Base-by-base conservation (phyloP, 805 yeast genomes). In the Sugiyamaella valdiviana region DNA sequence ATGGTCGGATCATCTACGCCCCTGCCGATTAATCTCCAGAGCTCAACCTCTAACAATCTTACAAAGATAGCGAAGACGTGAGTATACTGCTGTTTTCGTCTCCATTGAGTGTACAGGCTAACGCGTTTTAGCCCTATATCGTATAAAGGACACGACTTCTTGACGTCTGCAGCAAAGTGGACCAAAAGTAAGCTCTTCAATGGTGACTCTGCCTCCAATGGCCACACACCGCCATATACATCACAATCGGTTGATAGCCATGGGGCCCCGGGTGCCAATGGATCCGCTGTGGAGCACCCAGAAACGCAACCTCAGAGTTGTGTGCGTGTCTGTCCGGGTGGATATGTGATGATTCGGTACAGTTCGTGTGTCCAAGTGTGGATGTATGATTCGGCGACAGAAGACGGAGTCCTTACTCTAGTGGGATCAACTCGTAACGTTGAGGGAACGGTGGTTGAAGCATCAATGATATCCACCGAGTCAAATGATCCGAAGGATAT, bases 101-200 rank as follows among this genome's bases (percentile, higher is more conserved):
- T n/a, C n/a, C n/a, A 6, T 26, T 26, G 32, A 3, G 9, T 26
- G 32, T 26, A n/a, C n/a, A n/a, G n/a, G n/a, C 32, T 5, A n/a
- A 26, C 32, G 32, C 32, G 32, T 26, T 6, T n/a, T 26, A 26
- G 32, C 26, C 50, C 53, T 23, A 45, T 52, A 22, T 38, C 49
- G 23, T 51, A 50, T 39, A 41, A 42, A 23, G 42, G 44, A 35
- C 52, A 47, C 7, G 52, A 51, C 20, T 48, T 56, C 24, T 43
- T 56, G 35, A 19, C 53, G 5, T 42, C 56, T 17, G 60, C 59
- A 2, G 49, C 57, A 2, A 39, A 43, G 36, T 56, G 60, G 60
- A 56, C 60, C 17, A 51, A 46, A 39, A 51, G 50, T 16, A 46
- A 43, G n/a, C 43, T 56, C 43, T 52, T 56, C 41, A 12, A 44